Conservation (phyloP, 192 early-diverging fungal species). For the Backusella luteola region DNA sequence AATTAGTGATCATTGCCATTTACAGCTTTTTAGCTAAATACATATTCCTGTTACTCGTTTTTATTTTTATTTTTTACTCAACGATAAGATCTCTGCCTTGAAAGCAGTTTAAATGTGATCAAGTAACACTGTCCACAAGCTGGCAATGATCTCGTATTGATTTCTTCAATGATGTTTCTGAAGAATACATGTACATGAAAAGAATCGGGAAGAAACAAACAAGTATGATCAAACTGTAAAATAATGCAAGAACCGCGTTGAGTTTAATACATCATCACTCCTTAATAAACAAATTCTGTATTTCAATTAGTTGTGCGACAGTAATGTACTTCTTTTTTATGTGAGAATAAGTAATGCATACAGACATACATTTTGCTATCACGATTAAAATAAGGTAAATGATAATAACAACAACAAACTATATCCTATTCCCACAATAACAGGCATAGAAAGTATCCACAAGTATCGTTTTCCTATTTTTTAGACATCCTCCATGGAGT, state of each 20-base stretch:
- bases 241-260: conserved; percentile 1
- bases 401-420: no score
- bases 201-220: neutral
- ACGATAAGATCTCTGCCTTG: neutral
- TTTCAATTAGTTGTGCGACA: neutral
- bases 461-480: no score
- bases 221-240: neutral
- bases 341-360: neutral
- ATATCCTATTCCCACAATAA: no score
- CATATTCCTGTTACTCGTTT: neutral
- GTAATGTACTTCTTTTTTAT: neutral
- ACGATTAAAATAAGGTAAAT: no score
- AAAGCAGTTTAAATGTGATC: neutral
- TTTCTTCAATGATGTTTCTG: neutral
- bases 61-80: neutral
- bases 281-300: neutral
- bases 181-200: neutral
- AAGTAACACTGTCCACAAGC: neutral
- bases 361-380: no score
- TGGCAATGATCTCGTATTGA: neutral
- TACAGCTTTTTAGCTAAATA: neutral
- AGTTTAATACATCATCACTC: neutral
- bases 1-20: neutral
- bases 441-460: no score
- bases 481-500: no score